These are phyloP conservation scores for Incumbomyces lentus DNA, from an alignment of 2,329 filamentous ascomycete species.

Conservation along the genomic window DNA sequence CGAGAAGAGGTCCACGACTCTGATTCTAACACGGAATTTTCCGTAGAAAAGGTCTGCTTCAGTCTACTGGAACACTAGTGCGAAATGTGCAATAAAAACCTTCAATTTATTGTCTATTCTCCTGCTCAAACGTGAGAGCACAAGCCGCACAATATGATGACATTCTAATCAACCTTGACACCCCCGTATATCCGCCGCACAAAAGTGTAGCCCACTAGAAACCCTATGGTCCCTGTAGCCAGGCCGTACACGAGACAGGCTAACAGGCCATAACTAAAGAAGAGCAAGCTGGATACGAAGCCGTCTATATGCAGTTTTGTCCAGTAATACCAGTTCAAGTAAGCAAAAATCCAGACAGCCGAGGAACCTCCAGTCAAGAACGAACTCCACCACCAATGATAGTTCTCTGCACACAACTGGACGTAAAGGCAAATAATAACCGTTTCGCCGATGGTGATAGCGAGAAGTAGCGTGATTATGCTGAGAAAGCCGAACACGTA, in stretches of 20 bases:
- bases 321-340: constrained; percentile 76
- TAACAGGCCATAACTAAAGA: constrained; percentile 76
- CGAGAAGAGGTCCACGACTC: too few relatives aligned
- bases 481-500: constrained; percentile 82
- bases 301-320: constrained; percentile 71
- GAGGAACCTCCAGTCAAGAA: constrained; percentile 70
- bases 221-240: constrained; percentile 72
- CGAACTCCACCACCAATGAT: constrained; percentile 88
- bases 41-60: too few relatives aligned
- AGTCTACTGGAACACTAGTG: too few relatives aligned
- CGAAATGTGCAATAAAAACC: too few relatives aligned
- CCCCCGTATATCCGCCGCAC: constrained; percentile 60
- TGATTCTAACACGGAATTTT: too few relatives aligned
- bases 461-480: constrained; percentile 60
- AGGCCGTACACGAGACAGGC: constrained; percentile 73
- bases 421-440: constrained; percentile 75
- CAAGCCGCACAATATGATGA: too few relatives aligned
- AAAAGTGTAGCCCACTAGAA: constrained; percentile 74
- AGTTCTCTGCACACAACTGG: constrained; percentile 74
- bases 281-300: constrained; percentile 67
- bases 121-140: too few relatives aligned
- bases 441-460: constrained; percentile 70
- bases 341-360: constrained; percentile 70
- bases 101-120: too few relatives aligned
- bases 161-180: constrained; percentile 19